Evolutionary conservation across 106 monocot species (phyloP), one percentile per base, ranked within the genome.

Genomic region (Triglochin maritima): DNA sequence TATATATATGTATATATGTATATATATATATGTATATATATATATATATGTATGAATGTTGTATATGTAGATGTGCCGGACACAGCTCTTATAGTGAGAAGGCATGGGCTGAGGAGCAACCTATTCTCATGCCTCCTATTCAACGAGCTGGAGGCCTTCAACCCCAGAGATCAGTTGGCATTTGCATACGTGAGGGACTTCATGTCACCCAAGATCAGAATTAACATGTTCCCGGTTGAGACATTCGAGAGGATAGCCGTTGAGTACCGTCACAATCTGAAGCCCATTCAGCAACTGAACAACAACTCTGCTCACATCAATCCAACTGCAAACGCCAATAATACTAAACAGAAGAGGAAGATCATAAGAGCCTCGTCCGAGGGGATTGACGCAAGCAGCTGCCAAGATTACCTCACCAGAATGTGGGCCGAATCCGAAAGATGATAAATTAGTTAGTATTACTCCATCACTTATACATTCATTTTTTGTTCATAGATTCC

Each of bases 81-180:
- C 49, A 90, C 90, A 2, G 94, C 94, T 53, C 57, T 94, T 1
- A 89, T 94, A 63, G 56, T 79, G 11, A 74, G 94, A 60, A 82
- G 85, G 58, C 87, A 95, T 49, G 77, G 81, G 0, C 2, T 70
- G 2, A 53, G 69, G 1, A 87, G 69, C 77, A 78, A 85, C 53
- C 75, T 81, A 3, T 95, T 95, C 73, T 95, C 94, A 5, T 95
- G 94, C 78, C 83, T 95, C 3, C 70, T 95, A 3, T 95, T 95
- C 85, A 95, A 95, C 59, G 94, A 95, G 69, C 73, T 90, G n/a
- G 90, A 90, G 63, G 94, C 81, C 3, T 95, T 90, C 72, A 95
- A 87, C 55, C 94, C 89, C 0, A 78, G 94, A 50, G 94, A 95
- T 47, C 94, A 95, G 65, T 78, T 95, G 42, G 82, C 94, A 1